Conservation (phyloP, 1,284 basidiomycete genomes). For the Ganoderma lingzhi region DNA sequence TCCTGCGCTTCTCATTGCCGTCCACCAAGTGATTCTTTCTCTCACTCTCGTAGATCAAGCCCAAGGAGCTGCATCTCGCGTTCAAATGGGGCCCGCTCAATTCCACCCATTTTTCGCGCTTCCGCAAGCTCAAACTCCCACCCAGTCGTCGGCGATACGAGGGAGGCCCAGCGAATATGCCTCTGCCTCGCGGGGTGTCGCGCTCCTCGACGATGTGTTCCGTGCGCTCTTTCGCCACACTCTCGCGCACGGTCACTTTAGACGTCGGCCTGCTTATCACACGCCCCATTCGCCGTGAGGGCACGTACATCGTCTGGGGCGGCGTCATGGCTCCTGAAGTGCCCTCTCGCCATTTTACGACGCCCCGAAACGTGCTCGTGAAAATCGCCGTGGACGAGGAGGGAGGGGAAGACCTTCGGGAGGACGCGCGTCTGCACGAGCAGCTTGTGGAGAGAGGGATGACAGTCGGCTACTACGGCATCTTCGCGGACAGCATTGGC, state of each 20-base stretch:
- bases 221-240: slow-evolving; percentile 19
- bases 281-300: slow-evolving; percentile 30
- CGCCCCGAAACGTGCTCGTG: slow-evolving; percentile 29
- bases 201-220: slow-evolving; percentile 29
- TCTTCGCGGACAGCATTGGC: slow-evolving; percentile 30
- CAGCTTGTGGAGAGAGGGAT: slow-evolving; percentile 31
- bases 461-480: slow-evolving; percentile 29
- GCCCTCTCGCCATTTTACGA: slow-evolving; percentile 5
- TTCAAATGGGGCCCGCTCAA: slow-evolving; percentile 30
- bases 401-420: slow-evolving; percentile 31
- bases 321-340: slow-evolving; percentile 29
- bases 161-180: background rate
- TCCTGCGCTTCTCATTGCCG: background rate
- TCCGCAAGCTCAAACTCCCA: slow-evolving; percentile 22
- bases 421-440: slow-evolving; percentile 31
- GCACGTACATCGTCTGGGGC: slow-evolving; percentile 34
- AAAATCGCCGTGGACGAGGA: slow-evolving; percentile 34
- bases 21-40: background rate
- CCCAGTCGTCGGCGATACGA: slow-evolving; percentile 5
- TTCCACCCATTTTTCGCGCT: slow-evolving; percentile 27
- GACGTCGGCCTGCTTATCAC: slow-evolving; percentile 32
- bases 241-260: slow-evolving; percentile 17
- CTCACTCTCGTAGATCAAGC: slow-evolving; percentile 22
- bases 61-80: slow-evolving; percentile 31
- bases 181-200: slow-evolving; percentile 13